Base-by-base conservation (phyloP, 805 yeast genomes). In the Zygosaccharomyces pseudorouxii region DNA sequence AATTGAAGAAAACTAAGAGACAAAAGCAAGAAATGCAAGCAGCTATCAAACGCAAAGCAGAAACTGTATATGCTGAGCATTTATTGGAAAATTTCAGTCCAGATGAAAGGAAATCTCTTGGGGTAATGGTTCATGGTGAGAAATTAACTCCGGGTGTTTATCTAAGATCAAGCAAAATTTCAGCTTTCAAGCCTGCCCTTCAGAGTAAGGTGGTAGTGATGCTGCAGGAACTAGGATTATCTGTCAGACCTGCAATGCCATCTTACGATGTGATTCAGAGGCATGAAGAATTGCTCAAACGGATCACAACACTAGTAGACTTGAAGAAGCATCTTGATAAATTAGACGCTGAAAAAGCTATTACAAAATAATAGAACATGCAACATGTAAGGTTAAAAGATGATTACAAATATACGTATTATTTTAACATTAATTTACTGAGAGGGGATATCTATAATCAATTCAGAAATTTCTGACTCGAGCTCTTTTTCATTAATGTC, bases 261-360 rank as follows among this genome's bases (percentile, higher is more conserved):
- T 86, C 98, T 0, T 80, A 84, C 30, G 80, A 75, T 45, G 89
- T 90, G 1, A 79, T 88, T 67, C 75, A 82, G 5, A 81, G 80
- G 59, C 89, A 85, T 61, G 97, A 92, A 57, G 80, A 80, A 48
- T 68, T 93, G 45, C 74, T 86, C 42, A 81, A 82, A 54, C 72
- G 82, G 0, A 86, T 88, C 27, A 81, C 81, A 10, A 77, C 84
- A 1, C 71, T 92, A 53, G 72, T 90, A 47, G 98, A 93, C 47
- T 73, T 90, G 12, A 92, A 92, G 69, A 84, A 81, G 63, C 95
- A 88, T 48, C 80, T 81, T 18, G 99, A 93, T 65, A 89, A 89
- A 68, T 71, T 90, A 11, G 90, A 87, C 53, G 82, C 95, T 2
- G 98, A 92, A 56, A 75, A 79, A 33, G 72, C 74, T 28, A 71